Evolutionary conservation across 2,329 filamentous ascomycete species (phyloP), one percentile per base, ranked within the genome.

Genomic region (Verticillium dahliae): DNA sequence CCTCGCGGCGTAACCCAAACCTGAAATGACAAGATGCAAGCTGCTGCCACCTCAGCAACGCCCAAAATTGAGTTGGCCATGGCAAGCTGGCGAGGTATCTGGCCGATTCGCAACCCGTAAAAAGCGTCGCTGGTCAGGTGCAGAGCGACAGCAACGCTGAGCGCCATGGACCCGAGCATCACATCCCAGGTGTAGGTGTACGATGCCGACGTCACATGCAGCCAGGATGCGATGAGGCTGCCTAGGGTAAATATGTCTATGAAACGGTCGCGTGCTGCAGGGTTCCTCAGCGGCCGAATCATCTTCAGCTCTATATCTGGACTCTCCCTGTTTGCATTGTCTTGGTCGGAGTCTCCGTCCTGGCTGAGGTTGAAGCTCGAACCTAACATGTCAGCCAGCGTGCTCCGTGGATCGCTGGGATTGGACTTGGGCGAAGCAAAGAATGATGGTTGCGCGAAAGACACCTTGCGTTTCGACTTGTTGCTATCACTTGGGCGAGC

Each of bases 361-460:
- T 73, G 69, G 37, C 71, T 72, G 6, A 82, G 63, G 13, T 67
- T 76, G 61, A 83, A 81, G 60, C 77, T 77, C 63, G 76, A 72
- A 52, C 71, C 73, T 58, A 83, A 73, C 18, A 81, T 64, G 35
- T 81, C 78, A 0, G 79, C 78, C 61, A 83, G 61, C 1, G 74
- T 72, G 61, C 75, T 78, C 2, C 78, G 70, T 56, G 80, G 78
- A 52, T 80, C 78, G 54, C 74, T 73, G 7, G 60, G 56, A 6
- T 65, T 65, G 15, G 58, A 55, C 6, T 73, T 69, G 13, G 74
- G 67, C 1, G 78, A 76, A 4, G 85, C 84, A 71, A 86, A 88
- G 73, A 87, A 84, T n/a, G 74, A 82, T 1, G 85, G 85, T 56
- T 85, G 83, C 62, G 85, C 81, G 60, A 88, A 87, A 37, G 81